phyloP scores from a whole-genome alignment of 1,284 basidiomycete species.

The Leucoagaricus sp. region DNA sequence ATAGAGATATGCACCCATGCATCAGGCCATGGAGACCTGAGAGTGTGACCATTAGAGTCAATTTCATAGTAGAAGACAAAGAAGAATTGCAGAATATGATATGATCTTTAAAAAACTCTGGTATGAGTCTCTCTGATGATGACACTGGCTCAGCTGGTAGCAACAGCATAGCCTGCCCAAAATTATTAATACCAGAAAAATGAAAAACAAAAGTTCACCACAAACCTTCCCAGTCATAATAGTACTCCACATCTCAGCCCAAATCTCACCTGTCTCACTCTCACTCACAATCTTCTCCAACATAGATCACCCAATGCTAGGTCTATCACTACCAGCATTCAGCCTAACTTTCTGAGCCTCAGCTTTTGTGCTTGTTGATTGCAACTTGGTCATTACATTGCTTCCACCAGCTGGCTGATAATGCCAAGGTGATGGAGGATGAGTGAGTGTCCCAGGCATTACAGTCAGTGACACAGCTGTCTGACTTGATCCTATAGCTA shows the following conservation, averaged over 20 bases:
- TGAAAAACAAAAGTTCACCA: constrained; percentile 13
- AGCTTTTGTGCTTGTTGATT: constrained; percentile 80
- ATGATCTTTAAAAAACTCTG: constrained; percentile 81
- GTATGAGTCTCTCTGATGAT: constrained; percentile 56
- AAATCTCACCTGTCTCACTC: constrained; percentile 61
- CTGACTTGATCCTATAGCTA: background rate
- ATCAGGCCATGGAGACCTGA: constrained; percentile 79
- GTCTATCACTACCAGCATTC: constrained; percentile 47
- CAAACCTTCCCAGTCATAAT: constrained; percentile 71
- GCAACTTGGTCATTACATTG: constrained; percentile 67
- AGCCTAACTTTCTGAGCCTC: constrained; percentile 77
- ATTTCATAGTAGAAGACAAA: background rate
- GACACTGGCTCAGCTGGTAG: constrained; percentile 64
- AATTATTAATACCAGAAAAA: constrained; percentile 11
- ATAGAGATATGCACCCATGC: constrained; percentile 49
- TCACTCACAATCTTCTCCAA: constrained; percentile 75
- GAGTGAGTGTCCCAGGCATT: constrained; percentile 46
- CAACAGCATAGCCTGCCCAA: constrained; percentile 69
- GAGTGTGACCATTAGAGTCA: constrained; percentile 52
- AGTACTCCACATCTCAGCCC: constrained; percentile 74
- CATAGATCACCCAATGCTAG: constrained; percentile 74
- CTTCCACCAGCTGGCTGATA: constrained; percentile 35
- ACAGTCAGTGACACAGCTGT: constrained; percentile 36
- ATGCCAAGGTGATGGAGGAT: constrained; percentile 41
- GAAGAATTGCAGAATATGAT: constrained; percentile 58